Evolutionary conservation across 306 rosid genomes (phyloP), one percentile per base, ranked within the genome.

Genomic region (Acmispon strigosus): DNA sequence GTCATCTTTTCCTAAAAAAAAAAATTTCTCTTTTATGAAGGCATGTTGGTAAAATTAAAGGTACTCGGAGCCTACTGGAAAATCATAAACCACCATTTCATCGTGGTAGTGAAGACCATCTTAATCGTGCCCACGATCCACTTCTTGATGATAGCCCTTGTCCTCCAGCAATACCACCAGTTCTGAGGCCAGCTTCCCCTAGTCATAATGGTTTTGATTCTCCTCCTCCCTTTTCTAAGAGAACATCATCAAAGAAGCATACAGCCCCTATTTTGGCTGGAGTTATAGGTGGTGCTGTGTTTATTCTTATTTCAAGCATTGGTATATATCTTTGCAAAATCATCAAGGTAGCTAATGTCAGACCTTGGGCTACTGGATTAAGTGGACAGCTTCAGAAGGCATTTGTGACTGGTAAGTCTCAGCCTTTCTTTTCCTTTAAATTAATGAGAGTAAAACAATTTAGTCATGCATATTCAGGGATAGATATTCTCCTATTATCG

Each of bases 331-430:
- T 87, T 54, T 89, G 71, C 66, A 73, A 65, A 61, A 76, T 57
- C 76, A 56, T 77, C 65, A 92, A 87, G 78, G 89, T 86, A n/a
- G 74, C 89, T 45, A 72, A 86, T 72, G 96, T 86, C 55, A 89
- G 71, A 73, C 98, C 98, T 66, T 89, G 98, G 97, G 84, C 84
- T 16, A 86, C 92, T 2, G 97, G 98, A 74, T 72, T 94, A 72
- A 94, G 97, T 12, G 97, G 95, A 79, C 98, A 94, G 84, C 98
- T 94, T 80, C 96, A 90, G 79, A 94, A 94, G 74, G 98, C 97
- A 61, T 87, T 94, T 56, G 85, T 94, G 22, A 87, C 95, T 0
- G 98, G 98, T 93, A 88, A 55, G 36, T 69, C 77, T 41, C 20
- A 72, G 43, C 43, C 62, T 32, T 80, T 69, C 5, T 55, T 45